Evolutionary conservation across 1,284 basidiomycete species (phyloP).

Genomic region (Marasmius tenuissimus): DNA sequence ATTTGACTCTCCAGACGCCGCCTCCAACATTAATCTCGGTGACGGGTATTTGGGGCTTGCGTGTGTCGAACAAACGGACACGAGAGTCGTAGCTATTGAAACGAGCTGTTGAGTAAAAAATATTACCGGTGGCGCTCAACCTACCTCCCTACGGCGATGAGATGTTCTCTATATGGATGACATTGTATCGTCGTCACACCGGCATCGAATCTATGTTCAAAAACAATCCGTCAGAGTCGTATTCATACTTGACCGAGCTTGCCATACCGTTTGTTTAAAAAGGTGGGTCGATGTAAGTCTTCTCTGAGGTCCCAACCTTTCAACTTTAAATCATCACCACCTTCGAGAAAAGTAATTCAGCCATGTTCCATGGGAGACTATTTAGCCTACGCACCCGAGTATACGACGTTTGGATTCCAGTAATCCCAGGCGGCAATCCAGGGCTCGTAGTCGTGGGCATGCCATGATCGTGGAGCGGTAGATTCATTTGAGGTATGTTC

Average conservation of each 20-base stretch:
- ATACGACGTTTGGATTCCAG: constrained; percentile 76
- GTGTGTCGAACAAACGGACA: constrained; percentile 83
- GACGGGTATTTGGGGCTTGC: constrained; percentile 66
- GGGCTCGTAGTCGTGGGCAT: constrained; percentile 91
- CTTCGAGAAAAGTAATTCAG: constrained; percentile 42
- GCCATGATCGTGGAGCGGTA: constrained; percentile 62
- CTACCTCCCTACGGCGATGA: constrained; percentile 91
- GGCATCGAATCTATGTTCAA: constrained; percentile 75
- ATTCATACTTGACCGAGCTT: background rate
- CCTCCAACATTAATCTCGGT: constrained; percentile 76
- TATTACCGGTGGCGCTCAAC: constrained; percentile 1
- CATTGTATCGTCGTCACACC: constrained; percentile 92
- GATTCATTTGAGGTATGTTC: constrained; percentile 39
- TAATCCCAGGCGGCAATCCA: constrained; percentile 94
- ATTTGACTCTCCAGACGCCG: constrained; percentile 95
- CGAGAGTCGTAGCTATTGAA: constrained; percentile 80
- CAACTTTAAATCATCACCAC: constrained; percentile 90
- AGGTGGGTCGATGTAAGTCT: constrained; percentile 59
- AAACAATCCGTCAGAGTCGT: background rate
- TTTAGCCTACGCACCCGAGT: constrained; percentile 63
- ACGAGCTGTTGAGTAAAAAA: constrained; percentile 1
- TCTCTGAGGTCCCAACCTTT: constrained; percentile 92
- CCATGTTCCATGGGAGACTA: background rate
- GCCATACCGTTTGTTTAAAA: constrained; percentile 70
- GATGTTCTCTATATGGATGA: constrained; percentile 76